Conservation (phyloP, 441 rosid genomes). For the Codiaeum variegatum region DNA sequence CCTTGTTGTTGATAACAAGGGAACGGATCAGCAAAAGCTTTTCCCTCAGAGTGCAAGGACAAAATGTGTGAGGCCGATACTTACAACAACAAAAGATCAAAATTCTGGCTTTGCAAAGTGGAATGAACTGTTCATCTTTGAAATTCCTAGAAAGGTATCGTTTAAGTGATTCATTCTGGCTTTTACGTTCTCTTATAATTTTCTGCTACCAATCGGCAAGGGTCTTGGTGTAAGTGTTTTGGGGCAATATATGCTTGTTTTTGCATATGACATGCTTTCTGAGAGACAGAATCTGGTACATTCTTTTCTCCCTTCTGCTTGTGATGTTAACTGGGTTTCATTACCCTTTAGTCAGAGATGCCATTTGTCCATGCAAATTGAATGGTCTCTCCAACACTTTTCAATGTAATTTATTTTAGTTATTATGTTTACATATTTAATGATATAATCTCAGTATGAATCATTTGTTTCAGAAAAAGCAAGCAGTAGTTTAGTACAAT, state of each 20-base stretch:
- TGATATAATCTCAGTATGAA: background rate
- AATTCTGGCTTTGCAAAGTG: conserved; percentile 66
- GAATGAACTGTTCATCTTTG: conserved; percentile 97
- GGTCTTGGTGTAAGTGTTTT: background rate
- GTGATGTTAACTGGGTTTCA: background rate
- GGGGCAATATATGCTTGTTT: background rate
- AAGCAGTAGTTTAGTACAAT: background rate
- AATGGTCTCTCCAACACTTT: background rate
- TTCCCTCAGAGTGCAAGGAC: conserved; percentile 99
- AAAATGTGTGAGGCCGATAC: conserved; percentile 82
- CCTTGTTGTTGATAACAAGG: conserved; percentile 70
- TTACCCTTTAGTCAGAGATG: background rate
- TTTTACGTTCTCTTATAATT: background rate
- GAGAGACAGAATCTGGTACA: background rate
- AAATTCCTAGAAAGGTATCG: conserved; percentile 81
- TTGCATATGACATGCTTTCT: background rate
- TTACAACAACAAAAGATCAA: conserved; percentile 33
- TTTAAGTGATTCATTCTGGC: conserved; percentile 3
- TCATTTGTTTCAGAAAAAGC: background rate
- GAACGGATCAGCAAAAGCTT: conserved; percentile 85
- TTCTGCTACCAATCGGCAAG: background rate
- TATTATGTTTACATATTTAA: background rate
- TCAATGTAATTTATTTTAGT: background rate
- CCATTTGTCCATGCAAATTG: background rate
- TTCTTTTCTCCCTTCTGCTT: background rate